Evolutionary conservation across 2,329 filamentous ascomycete genomes (phyloP).

Genomic region (Lecanicillium sp.): DNA sequence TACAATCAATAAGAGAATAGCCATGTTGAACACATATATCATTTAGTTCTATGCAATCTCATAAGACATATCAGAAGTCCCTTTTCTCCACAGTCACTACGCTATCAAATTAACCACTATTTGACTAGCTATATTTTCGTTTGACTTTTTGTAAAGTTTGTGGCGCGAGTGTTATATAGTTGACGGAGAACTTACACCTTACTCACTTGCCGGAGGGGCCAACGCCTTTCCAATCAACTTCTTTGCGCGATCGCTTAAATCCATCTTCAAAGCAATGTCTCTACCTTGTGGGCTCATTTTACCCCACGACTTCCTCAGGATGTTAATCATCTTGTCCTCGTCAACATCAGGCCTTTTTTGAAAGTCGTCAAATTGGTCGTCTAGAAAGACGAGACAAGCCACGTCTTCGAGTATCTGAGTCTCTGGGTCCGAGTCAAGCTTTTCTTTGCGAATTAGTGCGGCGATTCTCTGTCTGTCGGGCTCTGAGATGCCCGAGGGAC

Average conservation of each 20-base stretch:
- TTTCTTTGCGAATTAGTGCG: slow-evolving; percentile 71
- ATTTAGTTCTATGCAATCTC: too few species aligned
- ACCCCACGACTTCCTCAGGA: slow-evolving; percentile 65
- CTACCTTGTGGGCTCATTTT: slow-evolving; percentile 62
- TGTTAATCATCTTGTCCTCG: slow-evolving; percentile 67
- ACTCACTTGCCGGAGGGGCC: slow-evolving; percentile 12
- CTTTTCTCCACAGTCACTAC: too few species aligned
- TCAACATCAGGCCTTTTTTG: slow-evolving; percentile 56
- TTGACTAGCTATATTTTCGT: too few species aligned
- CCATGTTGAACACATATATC: too few species aligned
- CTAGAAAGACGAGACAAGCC: slow-evolving; percentile 78
- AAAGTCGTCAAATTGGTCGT: slow-evolving; percentile 79
- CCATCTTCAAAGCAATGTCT: slow-evolving; percentile 56
- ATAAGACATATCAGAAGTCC: too few species aligned
- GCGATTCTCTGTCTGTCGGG: slow-evolving; percentile 55
- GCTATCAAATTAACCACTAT: too few species aligned
- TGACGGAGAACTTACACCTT: not conserved
- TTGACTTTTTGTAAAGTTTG: too few species aligned
- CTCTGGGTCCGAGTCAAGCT: slow-evolving; percentile 49
- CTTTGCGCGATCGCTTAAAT: slow-evolving; percentile 54
- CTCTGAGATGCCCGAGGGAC: slow-evolving; percentile 28
- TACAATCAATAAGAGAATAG: too few species aligned
- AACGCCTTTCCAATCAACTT: slow-evolving; percentile 57
- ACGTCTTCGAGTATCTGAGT: slow-evolving; percentile 76
- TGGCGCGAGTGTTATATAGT: not conserved